Percentiles rank a stretch among this genome's conserved stretches.
Evolutionary conservation across 2,329 filamentous ascomycete genomes (phyloP).

Genomic region (Fusarium concolor): DNA sequence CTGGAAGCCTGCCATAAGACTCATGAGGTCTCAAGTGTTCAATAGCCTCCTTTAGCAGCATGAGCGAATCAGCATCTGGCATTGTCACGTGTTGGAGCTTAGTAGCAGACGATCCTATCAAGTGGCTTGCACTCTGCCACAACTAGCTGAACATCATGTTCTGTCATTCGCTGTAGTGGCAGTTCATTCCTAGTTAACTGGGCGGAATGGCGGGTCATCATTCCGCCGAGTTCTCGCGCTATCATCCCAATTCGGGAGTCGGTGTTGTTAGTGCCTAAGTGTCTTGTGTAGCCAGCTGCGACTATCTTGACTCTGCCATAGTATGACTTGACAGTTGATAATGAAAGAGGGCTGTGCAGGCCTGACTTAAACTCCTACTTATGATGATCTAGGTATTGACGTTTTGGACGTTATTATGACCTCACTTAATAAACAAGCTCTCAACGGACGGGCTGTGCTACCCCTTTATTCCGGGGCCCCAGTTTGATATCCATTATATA

Average conservation of each 20-base stretch:
- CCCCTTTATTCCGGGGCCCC: conserved; percentile 7
- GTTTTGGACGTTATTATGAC: background rate
- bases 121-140: conserved; percentile 28
- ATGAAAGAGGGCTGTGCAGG: background rate
- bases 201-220: conserved; percentile 46
- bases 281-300: background rate
- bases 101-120: conserved; percentile 23
- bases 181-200: conserved; percentile 20
- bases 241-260: conserved; percentile 32
- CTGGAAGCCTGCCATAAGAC: conserved; percentile 1
- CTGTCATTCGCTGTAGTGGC: conserved; percentile 33
- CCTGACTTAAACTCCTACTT: background rate
- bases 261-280: background rate
- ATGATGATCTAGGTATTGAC: background rate
- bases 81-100: conserved; percentile 39
- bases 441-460: background rate
- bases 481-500: background rate
- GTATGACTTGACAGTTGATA: background rate
- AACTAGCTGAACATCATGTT: conserved; percentile 18
- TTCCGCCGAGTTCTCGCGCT: conserved; percentile 45
- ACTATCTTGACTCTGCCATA: background rate
- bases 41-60: background rate
- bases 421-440: background rate
- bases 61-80: conserved; percentile 36
- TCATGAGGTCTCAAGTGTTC: conserved; percentile 8